Percentiles rank a stretch among this genome's conserved stretches.
Evolutionary conservation across 495 filamentous ascomycete genomes (phyloP).

Genomic region (Chaetomium fimeti): DNA sequence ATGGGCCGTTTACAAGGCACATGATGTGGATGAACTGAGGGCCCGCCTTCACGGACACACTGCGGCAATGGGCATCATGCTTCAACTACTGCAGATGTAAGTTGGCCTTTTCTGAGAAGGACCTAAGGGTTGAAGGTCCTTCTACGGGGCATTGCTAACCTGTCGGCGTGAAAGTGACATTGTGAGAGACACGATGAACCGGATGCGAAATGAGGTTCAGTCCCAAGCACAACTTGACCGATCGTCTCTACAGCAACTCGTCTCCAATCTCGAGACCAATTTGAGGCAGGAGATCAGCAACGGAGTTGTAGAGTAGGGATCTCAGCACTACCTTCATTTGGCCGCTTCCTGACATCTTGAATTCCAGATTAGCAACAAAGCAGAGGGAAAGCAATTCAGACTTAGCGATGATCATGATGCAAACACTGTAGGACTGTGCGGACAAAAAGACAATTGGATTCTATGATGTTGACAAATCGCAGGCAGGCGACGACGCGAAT

Average conservation of each 20-base stretch:
- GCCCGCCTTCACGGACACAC: not conserved
- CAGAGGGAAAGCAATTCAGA: not conserved
- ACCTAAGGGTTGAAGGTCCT: not conserved
- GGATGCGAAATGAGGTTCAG: not conserved
- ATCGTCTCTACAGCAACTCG: not conserved
- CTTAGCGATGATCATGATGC: not conserved
- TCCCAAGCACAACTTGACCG: not conserved
- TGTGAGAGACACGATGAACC: not conserved
- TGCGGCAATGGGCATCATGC: not conserved
- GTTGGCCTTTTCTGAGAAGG: not conserved
- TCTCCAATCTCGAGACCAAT: not conserved
- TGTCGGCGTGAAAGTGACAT: not conserved
- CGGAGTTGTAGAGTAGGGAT: not conserved
- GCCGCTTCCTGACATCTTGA: not conserved
- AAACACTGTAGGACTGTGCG: not conserved
- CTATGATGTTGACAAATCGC: not conserved
- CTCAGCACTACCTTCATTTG: not conserved
- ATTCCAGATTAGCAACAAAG: not conserved
- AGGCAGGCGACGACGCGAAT: not conserved
- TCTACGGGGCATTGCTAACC: not conserved
- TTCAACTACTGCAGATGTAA: slow-evolving; percentile 2
- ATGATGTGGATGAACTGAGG: not conserved
- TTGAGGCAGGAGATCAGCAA: not conserved
- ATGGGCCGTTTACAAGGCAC: not conserved
- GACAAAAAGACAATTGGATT: not conserved